Conservation (phyloP, 2,329 filamentous ascomycete species). For the Exserohilum rostratum region DNA sequence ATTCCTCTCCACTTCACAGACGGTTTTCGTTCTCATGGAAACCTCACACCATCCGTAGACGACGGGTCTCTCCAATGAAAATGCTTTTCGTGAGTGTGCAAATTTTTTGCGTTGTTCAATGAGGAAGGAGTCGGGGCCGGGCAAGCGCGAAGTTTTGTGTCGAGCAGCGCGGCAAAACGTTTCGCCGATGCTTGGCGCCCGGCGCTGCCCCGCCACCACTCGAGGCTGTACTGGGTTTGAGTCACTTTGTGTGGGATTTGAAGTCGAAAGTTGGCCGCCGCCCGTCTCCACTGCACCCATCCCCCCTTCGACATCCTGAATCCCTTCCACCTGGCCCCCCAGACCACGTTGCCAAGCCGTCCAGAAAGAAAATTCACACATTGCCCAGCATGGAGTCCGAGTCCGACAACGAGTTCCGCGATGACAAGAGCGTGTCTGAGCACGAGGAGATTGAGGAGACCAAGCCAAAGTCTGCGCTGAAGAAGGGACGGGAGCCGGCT, state of each 20-base stretch:
- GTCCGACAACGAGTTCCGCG: constrained; percentile 49
- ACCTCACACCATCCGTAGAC: constrained; percentile 47
- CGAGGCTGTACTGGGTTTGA: constrained; percentile 41
- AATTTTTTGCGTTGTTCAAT: constrained; percentile 65
- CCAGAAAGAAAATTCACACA: not conserved
- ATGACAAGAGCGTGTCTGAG: constrained; percentile 65
- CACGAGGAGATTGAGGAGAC: constrained; percentile 72
- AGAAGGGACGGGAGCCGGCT: constrained; percentile 69
- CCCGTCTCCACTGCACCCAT: constrained; percentile 14
- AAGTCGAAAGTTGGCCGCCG: constrained; percentile 18
- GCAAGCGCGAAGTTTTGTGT: constrained; percentile 35
- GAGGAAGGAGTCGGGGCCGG: constrained; percentile 45
- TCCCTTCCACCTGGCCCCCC: not conserved
- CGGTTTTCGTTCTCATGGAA: constrained; percentile 65
- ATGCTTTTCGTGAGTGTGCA: constrained; percentile 63
- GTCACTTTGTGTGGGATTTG: constrained; percentile 42
- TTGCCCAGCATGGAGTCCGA: constrained; percentile 50
- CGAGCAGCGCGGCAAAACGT: constrained; percentile 22
- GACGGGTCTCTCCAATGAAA: constrained; percentile 58
- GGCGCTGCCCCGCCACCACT: constrained; percentile 33
- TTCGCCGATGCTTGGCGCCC: constrained; percentile 16
- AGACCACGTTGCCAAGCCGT: not conserved
- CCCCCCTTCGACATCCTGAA: not conserved
- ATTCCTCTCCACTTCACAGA: constrained; percentile 62
- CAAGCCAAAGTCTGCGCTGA: constrained; percentile 78